A percentile compares a stretch with the other conserved stretches of the same genome.
Conservation (phyloP, 768 basidiomycete genomes). For the Gloeopeniophorella convolvens region DNA sequence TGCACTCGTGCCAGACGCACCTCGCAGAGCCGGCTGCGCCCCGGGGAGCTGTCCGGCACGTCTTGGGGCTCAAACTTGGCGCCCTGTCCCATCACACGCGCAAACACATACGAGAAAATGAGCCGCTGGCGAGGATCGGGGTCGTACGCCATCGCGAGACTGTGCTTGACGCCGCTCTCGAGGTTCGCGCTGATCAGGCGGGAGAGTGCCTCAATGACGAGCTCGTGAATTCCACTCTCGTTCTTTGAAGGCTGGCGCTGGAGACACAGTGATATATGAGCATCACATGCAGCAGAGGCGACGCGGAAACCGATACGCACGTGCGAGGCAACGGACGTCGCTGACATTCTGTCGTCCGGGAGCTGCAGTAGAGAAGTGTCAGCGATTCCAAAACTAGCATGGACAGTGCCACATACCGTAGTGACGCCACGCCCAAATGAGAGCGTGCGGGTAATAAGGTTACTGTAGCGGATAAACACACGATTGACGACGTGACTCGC, state of each 20-base stretch:
- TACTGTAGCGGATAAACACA: constrained; percentile 73
- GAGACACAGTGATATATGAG: not conserved
- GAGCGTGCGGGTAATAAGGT: constrained; percentile 54
- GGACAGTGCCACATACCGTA: constrained; percentile 17
- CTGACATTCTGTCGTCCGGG: constrained; percentile 3
- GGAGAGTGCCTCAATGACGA: constrained; percentile 74
- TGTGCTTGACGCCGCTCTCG: constrained; percentile 86
- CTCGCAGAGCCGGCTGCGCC: constrained; percentile 31
- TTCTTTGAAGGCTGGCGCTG: constrained; percentile 20
- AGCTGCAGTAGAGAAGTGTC: not conserved
- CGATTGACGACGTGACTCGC: constrained; percentile 64
- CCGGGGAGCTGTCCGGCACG: constrained; percentile 22
- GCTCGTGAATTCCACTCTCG: constrained; percentile 52
- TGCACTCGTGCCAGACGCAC: constrained; percentile 20
- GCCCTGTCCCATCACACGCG: constrained; percentile 72
- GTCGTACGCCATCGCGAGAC: constrained; percentile 73
- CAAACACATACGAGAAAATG: constrained; percentile 82
- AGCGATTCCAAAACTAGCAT: not conserved
- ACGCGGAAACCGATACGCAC: not conserved
- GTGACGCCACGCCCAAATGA: constrained; percentile 44
- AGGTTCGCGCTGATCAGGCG: constrained; percentile 80
- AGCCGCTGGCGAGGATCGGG: constrained; percentile 59
- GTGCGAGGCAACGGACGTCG: not conserved
- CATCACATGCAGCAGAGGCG: not conserved
- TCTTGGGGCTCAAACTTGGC: constrained; percentile 65